Evolutionary conservation across 768 basidiomycete genomes (phyloP), one percentile per base, ranked within the genome.

Genomic region (Galerina marginata): DNA sequence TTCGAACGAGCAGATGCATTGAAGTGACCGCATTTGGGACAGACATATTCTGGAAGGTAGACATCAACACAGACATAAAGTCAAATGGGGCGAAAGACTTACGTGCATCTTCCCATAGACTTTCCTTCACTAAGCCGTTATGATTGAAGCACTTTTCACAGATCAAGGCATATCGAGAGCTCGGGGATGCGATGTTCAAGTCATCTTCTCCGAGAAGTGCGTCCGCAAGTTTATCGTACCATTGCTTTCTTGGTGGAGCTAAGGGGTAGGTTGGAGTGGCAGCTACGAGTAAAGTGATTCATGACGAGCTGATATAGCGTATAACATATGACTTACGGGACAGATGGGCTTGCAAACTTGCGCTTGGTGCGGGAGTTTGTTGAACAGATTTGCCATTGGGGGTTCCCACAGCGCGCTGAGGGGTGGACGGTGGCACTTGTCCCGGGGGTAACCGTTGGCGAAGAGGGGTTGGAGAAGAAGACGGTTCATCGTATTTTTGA

Each of bases 221-320:
- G 71, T 96, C 95, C 0, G 93, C 95, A 25, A 96, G 71, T 66
- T 90, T 91, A 76, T 96, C 95, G 68, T 88, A 92, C 91, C 93
- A 92, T 44, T 86, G 87, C 64, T 91, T 91, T 49, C 83, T 86
- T 12, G 86, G 84, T 9, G 80, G 84, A 51, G 64, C 66, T 72
- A 80, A 67, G 71, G 75, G 75, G 56, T 63, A 72, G 10, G 75
- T 68, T 38, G 75, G 73, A 3, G 72, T 65, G 7, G 64, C 54
- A 56, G 70, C 73, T 69, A 55, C 54, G 54, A 14, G 56, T 26
- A 43, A 26, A 55, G 33, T 49, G 46, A 57, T 56, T 60, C 39
- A 61, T 55, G 15, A 58, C 55, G 45, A 38, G 33, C 36, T 44
- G 7, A 14, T 40, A 59, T 37, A 15, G 25, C 39, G n/a, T 43